Evolutionary conservation across 2,329 filamentous ascomycete species (phyloP).

Genomic region (Periconia sp.): DNA sequence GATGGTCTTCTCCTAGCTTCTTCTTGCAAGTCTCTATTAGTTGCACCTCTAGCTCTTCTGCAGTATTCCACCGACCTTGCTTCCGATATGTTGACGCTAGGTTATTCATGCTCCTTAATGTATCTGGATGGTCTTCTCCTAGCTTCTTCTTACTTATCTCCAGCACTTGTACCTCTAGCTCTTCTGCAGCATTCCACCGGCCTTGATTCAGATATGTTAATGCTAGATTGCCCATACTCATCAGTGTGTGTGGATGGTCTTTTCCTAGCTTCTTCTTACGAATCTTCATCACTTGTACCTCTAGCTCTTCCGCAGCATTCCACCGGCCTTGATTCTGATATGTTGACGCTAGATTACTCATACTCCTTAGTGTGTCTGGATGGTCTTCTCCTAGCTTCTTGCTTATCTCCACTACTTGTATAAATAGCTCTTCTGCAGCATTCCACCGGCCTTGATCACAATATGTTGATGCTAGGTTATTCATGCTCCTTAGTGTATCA

Average conservation of each 20-base stretch:
- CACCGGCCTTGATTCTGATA: conserved; percentile 9
- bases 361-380: background rate
- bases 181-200: conserved; percentile 1
- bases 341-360: conserved; percentile 5
- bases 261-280: background rate
- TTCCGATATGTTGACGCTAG: background rate
- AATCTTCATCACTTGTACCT: background rate
- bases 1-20: background rate
- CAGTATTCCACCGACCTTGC: background rate
- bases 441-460: background rate
- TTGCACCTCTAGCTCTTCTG: background rate
- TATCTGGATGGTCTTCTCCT: background rate
- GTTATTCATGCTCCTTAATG: background rate
- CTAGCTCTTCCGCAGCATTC: conserved; percentile 4
- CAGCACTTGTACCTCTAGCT: background rate
- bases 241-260: conserved; percentile 5
- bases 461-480: background rate
- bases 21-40: background rate
- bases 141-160: background rate
- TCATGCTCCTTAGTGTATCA: background rate
- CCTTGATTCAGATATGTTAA: conserved; percentile 5
- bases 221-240: conserved; percentile 3
- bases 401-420: background rate
- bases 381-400: background rate
- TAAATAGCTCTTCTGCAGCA: background rate